Base-by-base conservation (phyloP, 768 basidiomycete species). In the Exidia glandulosa region DNA sequence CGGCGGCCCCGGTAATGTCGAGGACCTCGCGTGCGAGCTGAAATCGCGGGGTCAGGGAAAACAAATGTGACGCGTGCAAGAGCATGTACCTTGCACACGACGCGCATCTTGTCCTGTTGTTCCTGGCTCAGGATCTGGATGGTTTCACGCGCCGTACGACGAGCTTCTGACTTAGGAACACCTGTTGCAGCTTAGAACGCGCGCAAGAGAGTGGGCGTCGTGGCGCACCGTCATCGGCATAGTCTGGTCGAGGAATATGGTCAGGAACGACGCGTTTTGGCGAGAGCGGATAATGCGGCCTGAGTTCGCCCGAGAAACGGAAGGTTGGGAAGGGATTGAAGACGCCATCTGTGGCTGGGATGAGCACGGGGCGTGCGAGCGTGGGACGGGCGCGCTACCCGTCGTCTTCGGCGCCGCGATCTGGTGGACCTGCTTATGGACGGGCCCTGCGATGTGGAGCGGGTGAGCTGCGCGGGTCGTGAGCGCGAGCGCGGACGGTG, bases 1-100 rank as follows among this genome's bases (percentile, higher is more conserved):
- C 76, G 67, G 85, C 81, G 0, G 94, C 82, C 1, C 94, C 95
- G 19, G 90, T 87, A 60, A 90, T 78, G 71, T 98, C 94, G 25
- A 99, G 80, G n/a, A 99, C 86, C 74, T 99, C 92, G 56, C 96
- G 78, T 3, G 81, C 83, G 63, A 96, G 78, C 96, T 98, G 55
- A 58, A 60, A 32, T 12, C 27, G 60, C 27, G 29, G 32, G 2
- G 13, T 45, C 13, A 45, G n/a, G 29, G 10, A 25, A n/a, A 19
- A 57, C 41, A 23, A 14, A 27, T 29, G 14, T 9, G 50, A 29
- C 23, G 16, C 25, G 27, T 6, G 30, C 14, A 6, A 14, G 27
- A 6, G 14, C 50, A 27, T 27, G 50, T 68, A 96, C 96, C 70
- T 79, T 79, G 73, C 91, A 95, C 12, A 83, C 91, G 3, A 75